A percentile compares a stretch with the other conserved stretches of the same genome.
phyloP scores from a whole-genome alignment of 257 asterid species.

The Solanum sejunctum region DNA sequence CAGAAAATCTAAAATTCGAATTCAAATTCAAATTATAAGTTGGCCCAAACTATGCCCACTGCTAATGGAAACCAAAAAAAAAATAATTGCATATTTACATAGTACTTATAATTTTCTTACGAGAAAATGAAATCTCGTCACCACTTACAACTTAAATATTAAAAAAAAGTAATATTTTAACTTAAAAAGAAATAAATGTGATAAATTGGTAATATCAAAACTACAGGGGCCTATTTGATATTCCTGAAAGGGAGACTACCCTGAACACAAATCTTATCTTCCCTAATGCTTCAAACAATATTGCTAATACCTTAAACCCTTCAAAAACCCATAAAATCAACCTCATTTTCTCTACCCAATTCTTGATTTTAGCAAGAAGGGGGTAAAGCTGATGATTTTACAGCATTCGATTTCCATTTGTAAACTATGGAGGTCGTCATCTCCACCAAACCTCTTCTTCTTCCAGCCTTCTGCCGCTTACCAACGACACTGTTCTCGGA shows the following conservation, averaged over 20 bases:
- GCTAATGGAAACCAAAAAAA: too few relatives aligned
- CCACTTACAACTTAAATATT: background rate
- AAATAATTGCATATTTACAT: background rate
- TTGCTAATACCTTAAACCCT: background rate
- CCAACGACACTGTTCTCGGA: background rate
- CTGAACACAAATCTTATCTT: background rate
- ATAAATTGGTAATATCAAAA: background rate
- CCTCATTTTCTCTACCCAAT: background rate
- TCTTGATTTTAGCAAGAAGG: background rate
- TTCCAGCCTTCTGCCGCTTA: conserved; percentile 8
- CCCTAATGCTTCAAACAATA: background rate
- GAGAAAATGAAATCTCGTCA: background rate
- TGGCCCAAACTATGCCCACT: background rate
- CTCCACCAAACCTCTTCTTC: background rate
- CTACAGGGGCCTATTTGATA: background rate
- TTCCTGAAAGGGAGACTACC: background rate
- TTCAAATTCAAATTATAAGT: background rate
- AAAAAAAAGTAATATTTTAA: too few relatives aligned
- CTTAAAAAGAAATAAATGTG: background rate
- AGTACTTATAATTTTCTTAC: background rate
- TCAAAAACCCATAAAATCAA: background rate
- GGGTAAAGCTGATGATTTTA: background rate
- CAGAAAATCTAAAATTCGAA: too few relatives aligned
- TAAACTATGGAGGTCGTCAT: background rate
- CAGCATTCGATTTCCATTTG: background rate